Evolutionary conservation across 305 asterid species (phyloP), one percentile per base, ranked within the genome.

Genomic region (Plantago coronopus): DNA sequence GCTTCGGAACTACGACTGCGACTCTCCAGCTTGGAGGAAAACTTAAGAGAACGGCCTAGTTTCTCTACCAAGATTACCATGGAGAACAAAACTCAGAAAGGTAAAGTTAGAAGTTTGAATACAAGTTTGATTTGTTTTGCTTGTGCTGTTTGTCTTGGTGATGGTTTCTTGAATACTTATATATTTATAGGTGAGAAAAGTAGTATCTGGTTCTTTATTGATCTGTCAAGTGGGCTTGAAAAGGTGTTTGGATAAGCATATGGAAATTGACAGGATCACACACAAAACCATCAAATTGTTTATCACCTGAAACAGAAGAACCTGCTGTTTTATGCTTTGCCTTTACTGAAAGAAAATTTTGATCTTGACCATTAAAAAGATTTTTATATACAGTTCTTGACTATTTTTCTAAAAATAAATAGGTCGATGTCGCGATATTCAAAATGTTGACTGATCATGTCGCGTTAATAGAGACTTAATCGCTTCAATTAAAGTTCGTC

Each of bases 21-120:
- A 19, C 67, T 71, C 51, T 79, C 77, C 76, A 71, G 62, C 71
- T 21, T 73, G 72, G 70, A 47, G 17, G 68, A 71, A 25, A 66
- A 62, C 44, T 59, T 81, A 59, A 74, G 62, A 42, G 83, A 65
- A 48, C 71, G 75, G 54, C 82, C 66, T 57, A 83, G 67, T 16
- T 74, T 84, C 47, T 64, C 61, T 20, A 76, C 75, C 54, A 69
- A 57, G 62, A 82, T 69, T 68, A 81, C 78, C 94, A 86, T 82
- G 7, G 17, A 54, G 54, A 27, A 66, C 2, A 63, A 45, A 15
- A 62, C 21, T 62, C 40, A 16, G 61, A 34, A 16, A 45, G 16
- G 44, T 5, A 15, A 59, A n/a, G 7, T 40, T 58, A 21, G 47
- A 27, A 48, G 18, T 18, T 34, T 37, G 21, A 31, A 45, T 45